These are phyloP conservation scores for Phialemonium atrogriseum DNA, from an alignment of 2,329 filamentous ascomycete genomes.

Conservation along the genomic window DNA sequence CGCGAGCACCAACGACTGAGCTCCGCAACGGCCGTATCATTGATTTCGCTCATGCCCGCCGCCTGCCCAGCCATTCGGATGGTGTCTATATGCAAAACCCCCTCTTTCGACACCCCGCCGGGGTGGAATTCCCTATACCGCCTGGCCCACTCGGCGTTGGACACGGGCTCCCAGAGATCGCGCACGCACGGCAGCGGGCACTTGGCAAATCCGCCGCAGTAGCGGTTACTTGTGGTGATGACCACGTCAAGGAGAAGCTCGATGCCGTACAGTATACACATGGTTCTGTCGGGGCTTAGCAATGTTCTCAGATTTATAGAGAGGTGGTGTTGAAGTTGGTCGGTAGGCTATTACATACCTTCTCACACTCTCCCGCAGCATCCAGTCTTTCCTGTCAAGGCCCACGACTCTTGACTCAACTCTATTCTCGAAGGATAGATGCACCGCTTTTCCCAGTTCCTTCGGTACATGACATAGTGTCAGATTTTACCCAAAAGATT, in stretches of 20 bases:
- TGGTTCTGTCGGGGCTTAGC: constrained; percentile 5
- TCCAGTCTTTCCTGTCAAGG: too few species aligned
- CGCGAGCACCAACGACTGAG: constrained; percentile 17
- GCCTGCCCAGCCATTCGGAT: background rate
- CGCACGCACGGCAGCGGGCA: constrained; percentile 10
- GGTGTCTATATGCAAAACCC: background rate
- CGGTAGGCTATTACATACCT: too few species aligned
- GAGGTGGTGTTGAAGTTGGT: too few species aligned
- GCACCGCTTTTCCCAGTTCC: too few species aligned
- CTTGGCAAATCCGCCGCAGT: constrained; percentile 5
- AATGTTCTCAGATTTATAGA: too few species aligned
- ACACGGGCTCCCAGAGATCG: constrained; percentile 14
- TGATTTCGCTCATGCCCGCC: background rate
- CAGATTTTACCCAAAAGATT: too few species aligned
- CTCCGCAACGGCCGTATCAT: constrained; percentile 6
- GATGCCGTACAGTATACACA: constrained; percentile 10
- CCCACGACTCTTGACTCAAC: too few species aligned
- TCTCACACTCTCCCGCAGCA: too few species aligned
- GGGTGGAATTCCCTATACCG: background rate
- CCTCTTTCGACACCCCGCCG: background rate
- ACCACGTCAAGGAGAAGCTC: constrained; percentile 10
- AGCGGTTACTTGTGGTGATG: constrained; percentile 3
- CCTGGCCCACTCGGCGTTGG: constrained; percentile 9
- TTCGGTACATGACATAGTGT: too few species aligned
- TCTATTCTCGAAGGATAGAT: too few species aligned